phyloP scores from a whole-genome alignment of 139 green algal genomes.

The Axilococcus clingmanii region DNA sequence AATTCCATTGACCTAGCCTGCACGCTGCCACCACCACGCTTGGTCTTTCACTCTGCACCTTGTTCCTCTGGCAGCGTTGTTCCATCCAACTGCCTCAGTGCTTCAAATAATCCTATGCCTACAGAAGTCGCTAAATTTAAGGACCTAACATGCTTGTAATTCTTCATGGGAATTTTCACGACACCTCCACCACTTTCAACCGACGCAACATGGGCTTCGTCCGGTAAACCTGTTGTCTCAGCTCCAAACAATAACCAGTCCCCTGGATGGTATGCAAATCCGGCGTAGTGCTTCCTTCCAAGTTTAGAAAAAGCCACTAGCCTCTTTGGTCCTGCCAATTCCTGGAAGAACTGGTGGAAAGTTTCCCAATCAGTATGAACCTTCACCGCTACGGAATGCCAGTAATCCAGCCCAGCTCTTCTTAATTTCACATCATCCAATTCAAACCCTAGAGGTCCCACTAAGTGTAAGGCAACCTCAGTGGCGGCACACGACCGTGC shows the following conservation, averaged over 20 bases:
- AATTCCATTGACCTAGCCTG: no score
- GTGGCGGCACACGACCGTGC: slow-evolving; percentile 67
- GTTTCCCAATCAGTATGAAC: slow-evolving; percentile 60
- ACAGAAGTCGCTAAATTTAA: slow-evolving; percentile 74
- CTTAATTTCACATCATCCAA: slow-evolving; percentile 65
- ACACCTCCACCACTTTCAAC: slow-evolving; percentile 13
- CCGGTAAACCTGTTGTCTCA: slow-evolving; percentile 66
- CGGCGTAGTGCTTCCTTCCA: slow-evolving; percentile 39
- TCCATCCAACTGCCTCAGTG: slow-evolving; percentile 72
- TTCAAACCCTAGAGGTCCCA: slow-evolving; percentile 73
- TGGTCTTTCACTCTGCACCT: no score
- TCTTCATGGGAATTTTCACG: slow-evolving; percentile 79
- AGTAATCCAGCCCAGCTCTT: slow-evolving; percentile 81
- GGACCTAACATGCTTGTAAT: slow-evolving; percentile 66
- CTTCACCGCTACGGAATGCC: slow-evolving; percentile 59
- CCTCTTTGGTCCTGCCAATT: slow-evolving; percentile 31
- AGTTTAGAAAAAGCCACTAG: slow-evolving; percentile 72
- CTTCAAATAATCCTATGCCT: slow-evolving; percentile 81
- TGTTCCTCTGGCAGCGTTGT: no score
- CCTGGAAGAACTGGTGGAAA: slow-evolving; percentile 42
- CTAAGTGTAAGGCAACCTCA: slow-evolving; percentile 61
- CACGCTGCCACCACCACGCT: no score
- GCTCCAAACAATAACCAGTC: slow-evolving; percentile 56
- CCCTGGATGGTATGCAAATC: slow-evolving; percentile 50
- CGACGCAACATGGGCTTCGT: slow-evolving; percentile 46